A percentile compares a stretch with the other conserved stretches of the same genome.
phyloP scores from a whole-genome alignment of 495 filamentous ascomycete genomes.

The Daldinia concentrica region DNA sequence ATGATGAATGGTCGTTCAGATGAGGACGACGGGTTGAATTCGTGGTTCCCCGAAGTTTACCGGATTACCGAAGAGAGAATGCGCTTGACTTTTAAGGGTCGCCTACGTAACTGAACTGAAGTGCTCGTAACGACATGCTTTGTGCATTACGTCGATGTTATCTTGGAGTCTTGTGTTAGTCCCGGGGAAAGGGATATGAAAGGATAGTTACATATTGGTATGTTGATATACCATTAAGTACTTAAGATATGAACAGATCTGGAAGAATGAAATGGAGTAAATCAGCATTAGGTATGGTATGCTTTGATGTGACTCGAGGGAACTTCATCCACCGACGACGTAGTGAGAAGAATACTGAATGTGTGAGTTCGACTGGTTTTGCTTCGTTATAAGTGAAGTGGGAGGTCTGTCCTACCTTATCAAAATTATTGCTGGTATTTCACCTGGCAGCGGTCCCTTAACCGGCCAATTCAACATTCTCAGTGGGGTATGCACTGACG shows the following conservation, averaged over 20 bases:
- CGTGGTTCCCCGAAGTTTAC: conserved; percentile 65
- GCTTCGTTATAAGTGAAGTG: not conserved
- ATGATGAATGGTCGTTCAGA: conserved; percentile 55
- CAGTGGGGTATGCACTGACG: not conserved
- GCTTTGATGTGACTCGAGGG: not conserved
- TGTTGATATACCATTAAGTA: not conserved
- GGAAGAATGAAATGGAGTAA: not conserved
- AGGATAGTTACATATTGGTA: not conserved
- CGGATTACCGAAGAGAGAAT: conserved; percentile 57
- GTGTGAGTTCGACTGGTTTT: too few relatives aligned
- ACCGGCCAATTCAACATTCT: not conserved
- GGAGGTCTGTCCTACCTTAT: not conserved
- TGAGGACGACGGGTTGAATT: conserved; percentile 42
- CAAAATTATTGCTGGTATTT: not conserved
- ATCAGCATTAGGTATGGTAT: not conserved
- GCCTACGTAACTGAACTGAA: conserved; percentile 28
- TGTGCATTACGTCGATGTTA: too few relatives aligned
- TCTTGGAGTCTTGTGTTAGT: not conserved
- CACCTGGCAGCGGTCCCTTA: not conserved
- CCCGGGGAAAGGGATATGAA: not conserved
- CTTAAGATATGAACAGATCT: not conserved
- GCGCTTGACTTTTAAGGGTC: conserved; percentile 54
- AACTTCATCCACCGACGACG: not conserved
- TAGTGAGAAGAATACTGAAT: too few relatives aligned
- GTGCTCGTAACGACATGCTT: not conserved